Base-by-base conservation (phyloP, 352 stramenopile species). In the Phytophthora chlamydospora region DNA sequence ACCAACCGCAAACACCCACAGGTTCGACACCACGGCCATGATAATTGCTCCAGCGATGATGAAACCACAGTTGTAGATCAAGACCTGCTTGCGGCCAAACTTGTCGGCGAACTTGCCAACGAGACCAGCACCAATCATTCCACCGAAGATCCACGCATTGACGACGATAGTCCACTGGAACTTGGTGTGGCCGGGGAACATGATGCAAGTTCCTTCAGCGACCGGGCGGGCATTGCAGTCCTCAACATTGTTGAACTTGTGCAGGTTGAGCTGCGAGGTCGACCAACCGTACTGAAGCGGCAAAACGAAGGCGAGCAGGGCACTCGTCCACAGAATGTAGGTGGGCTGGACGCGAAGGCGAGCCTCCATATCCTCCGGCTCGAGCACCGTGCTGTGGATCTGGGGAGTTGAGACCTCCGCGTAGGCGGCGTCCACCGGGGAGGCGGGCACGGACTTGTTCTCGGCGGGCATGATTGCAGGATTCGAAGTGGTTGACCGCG, bases 81-180 rank as follows among this genome's bases (percentile, higher is more conserved):
- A 52, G 14, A 75, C 68, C n/a, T 63, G 76, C 27, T 76, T 74
- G 40, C 75, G 77, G n/a, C 77, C 77, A 14, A 78, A 67, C 4
- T 53, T 53, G 45, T 84, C 73, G 8, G 66, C 54, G 13, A 75
- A 68, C 21, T 62, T 75, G 21, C 68, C 73, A 8, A 75, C 66
- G 33, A 68, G 33, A n/a, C 67, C 54, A 40, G 62, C 71, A 14
- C 77, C 77, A 31, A 83, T 55, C 62, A 78, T 81, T 12, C 68
- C 74, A 24, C 77, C 77, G 27, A 83, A 39, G 50, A 86, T 74
- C 77, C 74, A 86, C 2, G 77, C 77, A 31, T 81, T 80, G 19
- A 80, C 68, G 24, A 78, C 64, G 31, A 82, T 58, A 8, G 71
- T 83, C 75, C 75, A 83, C 42, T 83, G 55, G 34, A 69, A 68